Conservation (phyloP, 768 basidiomycete genomes). For the Dendrothele bispora region DNA sequence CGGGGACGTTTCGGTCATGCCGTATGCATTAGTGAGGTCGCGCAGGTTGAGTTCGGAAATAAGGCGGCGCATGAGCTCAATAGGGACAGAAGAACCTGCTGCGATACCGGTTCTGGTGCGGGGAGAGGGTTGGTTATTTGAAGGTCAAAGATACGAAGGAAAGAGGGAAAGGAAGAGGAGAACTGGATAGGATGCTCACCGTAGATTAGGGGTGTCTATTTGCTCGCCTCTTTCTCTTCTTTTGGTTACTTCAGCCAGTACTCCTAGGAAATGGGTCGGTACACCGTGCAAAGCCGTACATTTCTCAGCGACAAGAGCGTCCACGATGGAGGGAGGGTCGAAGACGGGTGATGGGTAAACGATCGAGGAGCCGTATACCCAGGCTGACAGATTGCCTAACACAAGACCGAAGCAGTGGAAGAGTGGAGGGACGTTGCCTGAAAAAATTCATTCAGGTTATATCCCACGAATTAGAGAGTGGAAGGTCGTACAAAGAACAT, state of each 20-base stretch:
- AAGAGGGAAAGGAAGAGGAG: neutral
- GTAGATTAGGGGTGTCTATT: slow-evolving; percentile 49
- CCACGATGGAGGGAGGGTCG: slow-evolving; percentile 65
- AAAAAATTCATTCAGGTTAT: neutral
- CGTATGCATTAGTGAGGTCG: slow-evolving; percentile 78
- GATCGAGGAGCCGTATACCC: slow-evolving; percentile 70
- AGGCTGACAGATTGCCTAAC: slow-evolving; percentile 78
- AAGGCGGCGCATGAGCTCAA: slow-evolving; percentile 73
- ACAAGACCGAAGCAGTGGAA: slow-evolving; percentile 90
- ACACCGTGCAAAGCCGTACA: slow-evolving; percentile 85
- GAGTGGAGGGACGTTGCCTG: slow-evolving; percentile 81
- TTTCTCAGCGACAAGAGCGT: slow-evolving; percentile 63
- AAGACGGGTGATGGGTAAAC: slow-evolving; percentile 74
- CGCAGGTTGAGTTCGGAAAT: slow-evolving; percentile 65
- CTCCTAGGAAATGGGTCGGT: slow-evolving; percentile 81
- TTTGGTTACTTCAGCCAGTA: slow-evolving; percentile 64
- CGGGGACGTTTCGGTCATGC: slow-evolving; percentile 88
- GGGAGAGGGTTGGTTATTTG: neutral
- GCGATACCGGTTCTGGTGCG: slow-evolving; percentile 73
- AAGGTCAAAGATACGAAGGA: too few relatives aligned
- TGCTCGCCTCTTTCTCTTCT: slow-evolving; percentile 45
- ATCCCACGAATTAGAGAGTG: neutral
- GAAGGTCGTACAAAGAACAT: slow-evolving; percentile 61
- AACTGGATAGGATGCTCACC: slow-evolving; percentile 37
- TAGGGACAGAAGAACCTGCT: slow-evolving; percentile 77